A percentile compares a stretch with the other conserved stretches of the same genome.
Conservation (phyloP, 1,139 yeast genomes). For the Pichia sp. region DNA sequence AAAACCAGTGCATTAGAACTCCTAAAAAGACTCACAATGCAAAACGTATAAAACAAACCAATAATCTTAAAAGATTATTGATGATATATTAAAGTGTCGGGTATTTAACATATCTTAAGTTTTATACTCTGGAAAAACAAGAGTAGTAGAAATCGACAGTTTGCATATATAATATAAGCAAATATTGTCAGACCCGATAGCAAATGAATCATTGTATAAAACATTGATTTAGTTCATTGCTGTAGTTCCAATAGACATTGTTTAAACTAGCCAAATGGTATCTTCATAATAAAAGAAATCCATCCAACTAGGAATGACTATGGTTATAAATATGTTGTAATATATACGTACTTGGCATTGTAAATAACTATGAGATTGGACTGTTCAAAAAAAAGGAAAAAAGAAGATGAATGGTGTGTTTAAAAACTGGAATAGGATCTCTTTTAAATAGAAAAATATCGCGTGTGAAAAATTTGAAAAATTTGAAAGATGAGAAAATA, state of each 20-base stretch:
- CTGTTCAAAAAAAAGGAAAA: not conserved
- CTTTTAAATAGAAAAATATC: not conserved
- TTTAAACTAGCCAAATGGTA: conserved; percentile 7
- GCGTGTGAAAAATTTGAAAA: not conserved
- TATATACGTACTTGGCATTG: conserved; percentile 15
- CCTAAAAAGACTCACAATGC: not conserved
- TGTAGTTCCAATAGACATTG: conserved; percentile 6
- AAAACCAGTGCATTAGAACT: not conserved
- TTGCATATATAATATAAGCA: not conserved
- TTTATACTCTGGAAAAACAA: not conserved
- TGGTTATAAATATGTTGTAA: not conserved
- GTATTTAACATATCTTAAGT: conserved; percentile 52
- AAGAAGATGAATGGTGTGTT: too few relatives aligned
- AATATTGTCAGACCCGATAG: not conserved
- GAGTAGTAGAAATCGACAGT: not conserved
- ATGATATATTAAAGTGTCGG: conserved; percentile 73
- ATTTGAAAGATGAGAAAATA: not conserved
- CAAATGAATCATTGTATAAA: not conserved
- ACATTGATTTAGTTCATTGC: not conserved
- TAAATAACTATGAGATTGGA: conserved; percentile 3
- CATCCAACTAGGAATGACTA: conserved; percentile 2
- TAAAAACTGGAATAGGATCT: not conserved
- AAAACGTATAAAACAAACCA: not conserved
- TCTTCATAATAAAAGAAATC: not conserved
- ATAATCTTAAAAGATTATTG: too few relatives aligned